Evolutionary conservation across 495 filamentous ascomycete species (phyloP), one percentile per base, ranked within the genome.

Genomic region (Daldinia loculata): DNA sequence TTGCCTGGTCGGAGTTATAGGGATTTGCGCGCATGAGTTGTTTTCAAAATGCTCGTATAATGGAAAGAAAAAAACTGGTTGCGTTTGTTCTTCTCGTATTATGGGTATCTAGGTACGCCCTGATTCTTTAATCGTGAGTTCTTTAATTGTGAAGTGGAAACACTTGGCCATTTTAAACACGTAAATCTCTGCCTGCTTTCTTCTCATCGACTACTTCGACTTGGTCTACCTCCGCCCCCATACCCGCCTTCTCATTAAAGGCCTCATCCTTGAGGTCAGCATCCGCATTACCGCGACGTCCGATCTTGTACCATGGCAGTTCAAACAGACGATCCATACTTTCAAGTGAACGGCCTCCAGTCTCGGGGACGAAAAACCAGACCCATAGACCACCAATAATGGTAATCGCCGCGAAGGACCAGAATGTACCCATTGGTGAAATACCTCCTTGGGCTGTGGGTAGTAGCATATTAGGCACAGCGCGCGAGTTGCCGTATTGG

Each of bases 241-340:
- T 58, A 8, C 53, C 45, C 58, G 71, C 57, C 58, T 75, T 77
- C 59, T 76, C 75, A 27, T 76, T 62, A 24, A 77, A 56, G 11
- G 60, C 74, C 59, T 66, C 71, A 59, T 89, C 86, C 57, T 79
- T 76, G 69, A 70, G 72, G 34, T 85, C 84, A 7, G 87, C 88
- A 71, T 89, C 86, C 41, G 67, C 62, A 55, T 88, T 89, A 15
- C 89, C 90, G 67, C 85, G 83, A 22, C 78, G 74, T 0, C 90
- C 89, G 69, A 92, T 90, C 75, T 83, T 80, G 71, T 88, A 87
- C 89, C 89, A 91, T 1, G 87, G 89, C 67, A 90, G 74, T 51
- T 82, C 84, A 63, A 94, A 94, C 57, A 94, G 76, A 6, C 83
- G 82, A 71, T 93, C 89, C 86, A 93, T 92, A 43, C 79, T 82